Percentiles rank a stretch among this genome's conserved stretches.
phyloP scores from a whole-genome alignment of 441 rosid species.

The Isatis lusitanica region DNA sequence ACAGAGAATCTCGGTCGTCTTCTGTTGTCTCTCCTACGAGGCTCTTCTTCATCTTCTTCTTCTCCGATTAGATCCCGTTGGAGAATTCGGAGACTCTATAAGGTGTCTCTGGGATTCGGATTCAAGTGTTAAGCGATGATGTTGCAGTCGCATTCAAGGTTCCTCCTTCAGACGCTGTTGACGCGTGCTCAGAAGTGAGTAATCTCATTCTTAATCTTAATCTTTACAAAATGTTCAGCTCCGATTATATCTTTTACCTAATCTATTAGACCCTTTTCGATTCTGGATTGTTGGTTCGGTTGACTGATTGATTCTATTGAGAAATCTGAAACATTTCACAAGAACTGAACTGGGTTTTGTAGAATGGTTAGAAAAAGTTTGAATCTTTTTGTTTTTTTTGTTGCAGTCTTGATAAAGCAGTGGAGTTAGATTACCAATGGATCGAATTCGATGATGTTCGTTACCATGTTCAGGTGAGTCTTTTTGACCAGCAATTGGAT shows the following conservation, averaged over 20 bases:
- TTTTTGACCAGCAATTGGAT: neutral
- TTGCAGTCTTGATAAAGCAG: conserved; percentile 77
- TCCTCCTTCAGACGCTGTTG: conserved; percentile 79
- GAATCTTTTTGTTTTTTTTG: neutral
- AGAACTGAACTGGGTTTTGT: conserved; percentile 17
- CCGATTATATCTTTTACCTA: neutral
- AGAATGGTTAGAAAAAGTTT: neutral
- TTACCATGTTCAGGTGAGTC: conserved; percentile 83
- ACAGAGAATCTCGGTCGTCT: conserved; percentile 43
- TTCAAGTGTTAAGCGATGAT: conserved; percentile 54
- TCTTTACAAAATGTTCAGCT: neutral
- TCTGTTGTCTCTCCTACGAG: conserved; percentile 26
- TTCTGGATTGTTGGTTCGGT: neutral
- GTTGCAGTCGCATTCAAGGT: conserved; percentile 86
- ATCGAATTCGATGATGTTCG: conserved; percentile 92
- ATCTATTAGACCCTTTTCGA: neutral
- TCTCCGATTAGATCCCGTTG: conserved; percentile 33
- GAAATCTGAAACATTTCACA: conserved; percentile 11
- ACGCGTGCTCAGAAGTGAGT: conserved; percentile 75
- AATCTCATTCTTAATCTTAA: neutral
- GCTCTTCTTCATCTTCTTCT: conserved; percentile 12
- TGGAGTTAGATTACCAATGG: conserved; percentile 88
- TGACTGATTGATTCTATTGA: neutral
- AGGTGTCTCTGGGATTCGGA: neutral
- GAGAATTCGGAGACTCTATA: neutral